Evolutionary conservation across 805 yeast species (phyloP), one percentile per base, ranked within the genome.

Genomic region (Teunomyces lycoperdinae): DNA sequence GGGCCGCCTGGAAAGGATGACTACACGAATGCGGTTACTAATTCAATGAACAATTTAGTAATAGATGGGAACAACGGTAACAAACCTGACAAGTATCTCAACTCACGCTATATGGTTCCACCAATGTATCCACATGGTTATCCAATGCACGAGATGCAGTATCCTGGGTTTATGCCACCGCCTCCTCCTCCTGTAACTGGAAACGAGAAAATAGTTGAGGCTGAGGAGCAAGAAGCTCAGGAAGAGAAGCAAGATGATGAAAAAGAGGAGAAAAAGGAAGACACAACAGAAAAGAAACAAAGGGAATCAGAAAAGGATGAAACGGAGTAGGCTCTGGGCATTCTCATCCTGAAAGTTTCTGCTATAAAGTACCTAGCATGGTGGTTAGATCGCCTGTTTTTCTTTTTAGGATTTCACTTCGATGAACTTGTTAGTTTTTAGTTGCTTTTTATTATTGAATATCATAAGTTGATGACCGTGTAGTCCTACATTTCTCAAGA

Each of bases 121-220:
- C 58, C 58, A 7, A 43, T 48, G 48, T 52, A 48, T 34, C 48
- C 47, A 39, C 55, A 56, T 26, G 55, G 51, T 2, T 54, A 45
- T 45, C 57, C 55, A 16, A 45, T 53, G 24, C 45, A 39, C 20
- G 61, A 52, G 26, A 41, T 53, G 45, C 43, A 49, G 27, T 57
- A 45, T 35, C 56, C 56, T 32, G 57, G 50, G 13, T 57, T 45
- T 29, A 40, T 56, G 20, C 57, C 58, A 7, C 42, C 35, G 14
- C 50, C 48, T 26, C 50, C 48, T 13, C 47, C 50, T 5, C 41
- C 38, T 30, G 38, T 33, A 39, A 46, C 44, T 20, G 41, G 11
- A 3, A 33, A 17, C 3, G 34, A 20, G 5, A 40, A 45, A 11
- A 42, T 34, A 1, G 44, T 14, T 2, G 51, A 32, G 3, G 38